These are phyloP conservation scores for Hirschfeldia incana DNA, from an alignment of 345 rosid species.

Conservation along the genomic window DNA sequence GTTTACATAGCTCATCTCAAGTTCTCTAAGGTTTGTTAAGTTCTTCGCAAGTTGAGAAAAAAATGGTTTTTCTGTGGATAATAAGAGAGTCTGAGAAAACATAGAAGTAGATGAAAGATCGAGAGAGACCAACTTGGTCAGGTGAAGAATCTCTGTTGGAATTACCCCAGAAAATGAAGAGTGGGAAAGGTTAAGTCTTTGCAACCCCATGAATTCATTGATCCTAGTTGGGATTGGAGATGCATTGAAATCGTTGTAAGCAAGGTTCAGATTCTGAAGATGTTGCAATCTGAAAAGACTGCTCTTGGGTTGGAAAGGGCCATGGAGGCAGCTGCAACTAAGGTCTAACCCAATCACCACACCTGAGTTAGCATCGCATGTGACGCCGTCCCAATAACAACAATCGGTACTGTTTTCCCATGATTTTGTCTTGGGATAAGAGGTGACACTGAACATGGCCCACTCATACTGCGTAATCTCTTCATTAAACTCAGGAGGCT, in stretches of 20 bases:
- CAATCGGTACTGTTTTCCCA: slow-evolving; percentile 16
- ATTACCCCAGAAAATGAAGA: background rate
- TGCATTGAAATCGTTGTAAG: slow-evolving; percentile 21
- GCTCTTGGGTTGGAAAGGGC: background rate
- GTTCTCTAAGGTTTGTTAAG: background rate
- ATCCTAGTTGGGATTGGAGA: background rate
- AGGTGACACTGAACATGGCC: background rate
- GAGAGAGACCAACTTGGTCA: slow-evolving; percentile 19
- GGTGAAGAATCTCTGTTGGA: slow-evolving; percentile 1
- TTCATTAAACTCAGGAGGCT: background rate
- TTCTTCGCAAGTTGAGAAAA: background rate
- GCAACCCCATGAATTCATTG: background rate
- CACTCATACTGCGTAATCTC: background rate
- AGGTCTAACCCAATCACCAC: background rate
- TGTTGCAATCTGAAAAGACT: background rate
- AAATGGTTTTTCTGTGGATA: background rate
- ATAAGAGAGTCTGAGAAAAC: background rate
- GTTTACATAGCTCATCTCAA: background rate
- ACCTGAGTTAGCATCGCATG: background rate
- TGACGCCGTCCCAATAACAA: slow-evolving; percentile 23
- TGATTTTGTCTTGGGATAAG: background rate
- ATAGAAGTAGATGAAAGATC: background rate
- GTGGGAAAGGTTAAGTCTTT: background rate
- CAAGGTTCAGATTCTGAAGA: slow-evolving; percentile 35
- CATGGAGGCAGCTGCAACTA: background rate